Conservation (phyloP, 192 early-diverging fungal genomes). For the Geranomyces variabilis region DNA sequence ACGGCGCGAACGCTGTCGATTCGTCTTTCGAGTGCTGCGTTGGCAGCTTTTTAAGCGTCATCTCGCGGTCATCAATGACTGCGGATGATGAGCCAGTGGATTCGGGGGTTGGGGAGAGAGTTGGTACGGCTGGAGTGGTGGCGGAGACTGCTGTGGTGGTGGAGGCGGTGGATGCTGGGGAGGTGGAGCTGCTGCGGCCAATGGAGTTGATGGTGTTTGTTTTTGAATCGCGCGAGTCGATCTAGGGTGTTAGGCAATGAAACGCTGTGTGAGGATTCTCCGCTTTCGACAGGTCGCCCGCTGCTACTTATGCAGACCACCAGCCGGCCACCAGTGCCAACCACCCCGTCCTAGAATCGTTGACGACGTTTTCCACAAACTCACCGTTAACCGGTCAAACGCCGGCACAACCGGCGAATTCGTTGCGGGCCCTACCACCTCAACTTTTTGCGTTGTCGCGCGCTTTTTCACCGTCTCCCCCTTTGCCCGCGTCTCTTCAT, state of each 20-base stretch:
- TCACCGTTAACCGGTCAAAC: slow-evolving; percentile 14
- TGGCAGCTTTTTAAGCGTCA: neutral
- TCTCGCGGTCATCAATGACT: neutral
- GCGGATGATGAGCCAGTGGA: neutral
- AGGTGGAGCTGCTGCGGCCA: neutral
- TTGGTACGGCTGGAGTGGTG: neutral
- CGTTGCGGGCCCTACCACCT: neutral
- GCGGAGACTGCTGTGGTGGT: neutral
- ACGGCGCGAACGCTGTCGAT: slow-evolving; percentile 16
- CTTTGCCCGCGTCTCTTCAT: slow-evolving; percentile 8
- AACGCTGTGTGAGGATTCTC: too few species aligned
- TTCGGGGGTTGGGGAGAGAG: too few species aligned
- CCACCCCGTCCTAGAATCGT: too few species aligned
- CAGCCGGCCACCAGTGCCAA: too few species aligned
- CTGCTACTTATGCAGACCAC: too few species aligned
- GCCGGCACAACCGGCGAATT: slow-evolving; percentile 12
- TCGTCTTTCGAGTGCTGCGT: slow-evolving; percentile 26
- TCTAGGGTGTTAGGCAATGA: too few species aligned
- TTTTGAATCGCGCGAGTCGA: slow-evolving; percentile 6
- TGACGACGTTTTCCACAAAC: neutral
- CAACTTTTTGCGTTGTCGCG: slow-evolving; percentile 23
- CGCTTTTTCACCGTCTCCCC: slow-evolving; percentile 26
- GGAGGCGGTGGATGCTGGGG: neutral
- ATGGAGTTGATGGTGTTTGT: slow-evolving; percentile 17
- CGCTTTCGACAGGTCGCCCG: too few species aligned